Evolutionary conservation across 2,329 filamentous ascomycete species (phyloP), one percentile per base, ranked within the genome.

Genomic region (Aspergillus pseudotamarii): DNA sequence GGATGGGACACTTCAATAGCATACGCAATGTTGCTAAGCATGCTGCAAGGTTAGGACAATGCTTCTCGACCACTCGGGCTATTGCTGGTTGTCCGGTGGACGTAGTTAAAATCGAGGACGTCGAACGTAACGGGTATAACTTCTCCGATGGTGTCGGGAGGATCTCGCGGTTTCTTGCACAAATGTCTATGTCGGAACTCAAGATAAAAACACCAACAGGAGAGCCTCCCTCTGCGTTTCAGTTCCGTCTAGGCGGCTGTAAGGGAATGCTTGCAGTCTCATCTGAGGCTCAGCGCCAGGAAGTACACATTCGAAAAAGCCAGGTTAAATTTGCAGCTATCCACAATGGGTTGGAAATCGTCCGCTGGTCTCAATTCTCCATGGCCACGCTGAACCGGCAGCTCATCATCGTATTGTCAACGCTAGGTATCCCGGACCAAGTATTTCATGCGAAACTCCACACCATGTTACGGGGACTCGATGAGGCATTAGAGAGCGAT

Each of bases 61-160:
- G 94, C 74, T 97, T 99, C 74, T 97, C 95, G 0, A 97, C 94
- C 0, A 99, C 95, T 0, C 83, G 91, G 64, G 88, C 91, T 12
- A 88, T 96, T 48, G 84, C 82, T 32, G 85, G 88, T 19, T 86
- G 89, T 26, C 84, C 83, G 0, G 86, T 90, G 8, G 81, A 83
- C 1, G 75, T 86, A 30, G 81, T 86, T 14, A 81, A 82, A 6
- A 86, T 94, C 36, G 77, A 83, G 0, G 95, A 98, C 67, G 85
- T 98, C 23, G 81, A 88, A 63, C 83, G 84, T 2, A 88, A 91
- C 54, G 86, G 82, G 0, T 89, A 87, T 72, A 90, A 83, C 64
- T 99, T 98, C 75, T 95, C 91, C 0, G 95, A 99, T 72, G 95
- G 95, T 0, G 91, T 98, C 3, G 95, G 95, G 1, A 96, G 93